A percentile compares a stretch with the other conserved stretches of the same genome.
Conservation (phyloP, 2,329 filamentous ascomycete genomes). For the Cytospora leucostoma region DNA sequence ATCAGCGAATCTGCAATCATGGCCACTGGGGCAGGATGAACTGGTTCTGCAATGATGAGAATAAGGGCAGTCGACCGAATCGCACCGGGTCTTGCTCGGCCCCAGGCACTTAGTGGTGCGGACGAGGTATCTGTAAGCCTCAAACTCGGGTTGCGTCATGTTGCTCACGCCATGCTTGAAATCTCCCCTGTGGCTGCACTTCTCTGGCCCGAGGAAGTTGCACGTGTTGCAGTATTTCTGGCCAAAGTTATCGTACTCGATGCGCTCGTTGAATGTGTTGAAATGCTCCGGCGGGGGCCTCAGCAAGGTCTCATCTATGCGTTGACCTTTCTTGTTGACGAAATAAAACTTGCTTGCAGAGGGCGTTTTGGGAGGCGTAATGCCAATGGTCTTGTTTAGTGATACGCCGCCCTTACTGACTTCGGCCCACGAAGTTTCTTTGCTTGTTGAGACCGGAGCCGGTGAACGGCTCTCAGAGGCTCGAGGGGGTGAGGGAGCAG, state of each 20-base stretch:
- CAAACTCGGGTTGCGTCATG: slow-evolving; percentile 29
- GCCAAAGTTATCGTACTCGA: slow-evolving; percentile 23
- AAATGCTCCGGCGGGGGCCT: slow-evolving; percentile 30
- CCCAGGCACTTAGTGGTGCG: slow-evolving; percentile 30
- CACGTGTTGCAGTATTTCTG: slow-evolving; percentile 34
- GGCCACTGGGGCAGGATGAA: slow-evolving; percentile 29
- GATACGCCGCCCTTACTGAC: slow-evolving; percentile 26
- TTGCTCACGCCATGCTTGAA: slow-evolving; percentile 27
- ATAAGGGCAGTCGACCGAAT: slow-evolving; percentile 28
- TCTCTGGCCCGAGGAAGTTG: slow-evolving; percentile 25
- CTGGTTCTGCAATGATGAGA: slow-evolving; percentile 33
- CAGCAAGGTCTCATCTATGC: slow-evolving; percentile 36
- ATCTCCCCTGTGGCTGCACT: slow-evolving; percentile 14
- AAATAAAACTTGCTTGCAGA: slow-evolving; percentile 30
- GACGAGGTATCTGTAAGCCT: slow-evolving; percentile 29
- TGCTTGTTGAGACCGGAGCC: not conserved
- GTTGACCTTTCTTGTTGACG: slow-evolving; percentile 37
- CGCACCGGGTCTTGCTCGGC: slow-evolving; percentile 25
- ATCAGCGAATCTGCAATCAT: slow-evolving; percentile 30
- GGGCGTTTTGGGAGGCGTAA: slow-evolving; percentile 32
- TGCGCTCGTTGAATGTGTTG: slow-evolving; percentile 30
- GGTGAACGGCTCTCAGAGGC: not conserved
- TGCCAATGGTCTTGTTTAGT: slow-evolving; percentile 33
- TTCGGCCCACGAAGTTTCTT: slow-evolving; percentile 29
- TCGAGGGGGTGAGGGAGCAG: not conserved